Conservation (phyloP, 2,329 filamentous ascomycete species). For the Herpotrichia juniperi region DNA sequence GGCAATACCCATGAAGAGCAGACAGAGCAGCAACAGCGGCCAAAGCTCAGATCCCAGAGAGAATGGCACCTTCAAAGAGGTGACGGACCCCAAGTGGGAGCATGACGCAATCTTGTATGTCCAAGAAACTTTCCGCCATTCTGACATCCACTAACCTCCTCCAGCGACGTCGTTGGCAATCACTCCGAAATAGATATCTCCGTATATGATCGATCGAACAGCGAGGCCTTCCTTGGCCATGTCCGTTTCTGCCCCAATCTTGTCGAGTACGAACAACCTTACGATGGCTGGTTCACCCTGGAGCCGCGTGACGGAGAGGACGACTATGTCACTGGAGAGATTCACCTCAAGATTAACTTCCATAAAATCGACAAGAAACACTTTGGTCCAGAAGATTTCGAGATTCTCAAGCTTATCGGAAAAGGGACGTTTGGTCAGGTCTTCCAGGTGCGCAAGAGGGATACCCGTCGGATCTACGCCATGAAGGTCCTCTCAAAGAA, state of each 20-base stretch:
- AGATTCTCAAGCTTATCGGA: slow-evolving; percentile 93
- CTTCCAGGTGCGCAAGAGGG: slow-evolving; percentile 97
- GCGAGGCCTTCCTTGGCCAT: slow-evolving; percentile 91
- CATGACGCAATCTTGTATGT: slow-evolving; percentile 93
- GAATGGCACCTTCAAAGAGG: slow-evolving; percentile 63
- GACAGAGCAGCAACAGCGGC: slow-evolving; percentile 97
- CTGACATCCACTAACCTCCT: slow-evolving; percentile 25
- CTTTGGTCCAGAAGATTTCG: slow-evolving; percentile 93
- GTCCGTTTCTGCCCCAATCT: slow-evolving; percentile 78
- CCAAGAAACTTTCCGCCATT: not conserved
- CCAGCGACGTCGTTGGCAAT: slow-evolving; percentile 88
- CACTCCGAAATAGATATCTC: slow-evolving; percentile 91
- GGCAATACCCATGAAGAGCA: slow-evolving; percentile 95
- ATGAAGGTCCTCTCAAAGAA: slow-evolving; percentile 99
- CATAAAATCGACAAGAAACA: slow-evolving; percentile 84
- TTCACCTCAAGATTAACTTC: slow-evolving; percentile 85
- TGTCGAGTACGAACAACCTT: slow-evolving; percentile 70
- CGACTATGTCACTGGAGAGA: slow-evolving; percentile 79
- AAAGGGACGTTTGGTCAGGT: slow-evolving; percentile 99
- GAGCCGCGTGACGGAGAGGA: slow-evolving; percentile 81
- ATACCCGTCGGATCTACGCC: slow-evolving; percentile 93
- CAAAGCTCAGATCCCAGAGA: slow-evolving; percentile 62
- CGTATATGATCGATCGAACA: slow-evolving; percentile 84
- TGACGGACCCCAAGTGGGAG: slow-evolving; percentile 92
- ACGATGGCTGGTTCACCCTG: slow-evolving; percentile 86